These are phyloP conservation scores for Geranomyces variabilis DNA, from an alignment of 192 early-diverging fungal species.

Conservation along the genomic window DNA sequence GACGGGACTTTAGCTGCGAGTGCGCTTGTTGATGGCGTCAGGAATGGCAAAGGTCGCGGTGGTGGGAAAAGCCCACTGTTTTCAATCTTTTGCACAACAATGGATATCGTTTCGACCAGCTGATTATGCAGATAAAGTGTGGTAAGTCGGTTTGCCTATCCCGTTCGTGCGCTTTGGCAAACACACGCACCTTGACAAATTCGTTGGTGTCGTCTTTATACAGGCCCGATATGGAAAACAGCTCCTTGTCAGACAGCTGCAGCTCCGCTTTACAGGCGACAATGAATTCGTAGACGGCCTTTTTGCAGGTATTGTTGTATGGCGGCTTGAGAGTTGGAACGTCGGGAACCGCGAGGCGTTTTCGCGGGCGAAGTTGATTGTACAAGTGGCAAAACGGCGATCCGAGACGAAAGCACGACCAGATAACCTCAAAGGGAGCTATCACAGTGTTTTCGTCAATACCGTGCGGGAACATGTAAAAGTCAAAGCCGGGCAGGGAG, in stretches of 20 bases:
- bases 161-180: no score
- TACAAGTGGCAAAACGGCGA: slow-evolving; percentile 53
- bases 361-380: slow-evolving; percentile 47
- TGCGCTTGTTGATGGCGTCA: slow-evolving; percentile 29
- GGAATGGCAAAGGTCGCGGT: slow-evolving; percentile 50
- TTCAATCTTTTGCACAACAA: slow-evolving; percentile 79
- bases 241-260: slow-evolving; percentile 66
- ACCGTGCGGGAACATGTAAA: slow-evolving; percentile 56
- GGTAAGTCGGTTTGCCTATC: no score
- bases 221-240: slow-evolving; percentile 84
- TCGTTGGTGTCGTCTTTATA: slow-evolving; percentile 95
- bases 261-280: slow-evolving; percentile 80
- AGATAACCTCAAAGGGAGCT: slow-evolving; percentile 49
- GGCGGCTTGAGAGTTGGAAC: slow-evolving; percentile 29
- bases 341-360: slow-evolving; percentile 43
- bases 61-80: slow-evolving; percentile 62
- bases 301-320: slow-evolving; percentile 73
- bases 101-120: slow-evolving; percentile 74
- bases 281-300: slow-evolving; percentile 83
- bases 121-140: no score
- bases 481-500: slow-evolving; percentile 54
- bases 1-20: slow-evolving; percentile 52
- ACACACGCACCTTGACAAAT: slow-evolving; percentile 98
- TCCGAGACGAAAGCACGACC: slow-evolving; percentile 55
- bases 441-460: slow-evolving; percentile 35